Evolutionary conservation across 1,284 basidiomycete genomes (phyloP), one percentile per base, ranked within the genome.

Genomic region (Ceratobasidium sp.): DNA sequence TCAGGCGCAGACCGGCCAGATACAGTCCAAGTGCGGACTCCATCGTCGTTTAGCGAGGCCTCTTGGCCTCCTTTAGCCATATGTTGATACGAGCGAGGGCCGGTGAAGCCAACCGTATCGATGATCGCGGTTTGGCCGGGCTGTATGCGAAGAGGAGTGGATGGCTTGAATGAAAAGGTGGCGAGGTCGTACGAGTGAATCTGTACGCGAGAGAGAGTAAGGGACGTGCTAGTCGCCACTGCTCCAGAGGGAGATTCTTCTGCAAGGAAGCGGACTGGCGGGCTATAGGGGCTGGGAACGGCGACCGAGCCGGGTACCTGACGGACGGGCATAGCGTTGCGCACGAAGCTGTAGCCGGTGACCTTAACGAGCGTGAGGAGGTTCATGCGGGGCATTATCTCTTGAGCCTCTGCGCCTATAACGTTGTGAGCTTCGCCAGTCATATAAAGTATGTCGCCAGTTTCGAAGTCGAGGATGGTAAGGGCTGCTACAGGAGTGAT

Each of bases 1-100:
- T 76, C 36, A 24, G 63, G 67, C 7, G 74, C 76, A 31, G 77
- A 75, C 44, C 80, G 77, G 47, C 82, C 83, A 1, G 89, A 89
- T 15, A 90, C 83, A 0, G 89, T 91, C 89, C 90, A 91, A 0
- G 89, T 91, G 22, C 90, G 87, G 59, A 91, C 84, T 33, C 88
- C 84, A 78, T 91, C 89, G 78, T 91, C 89, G 79, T 91, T 90
- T 27, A 89, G 81, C 19, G 83, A 83, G 3, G 80, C 82, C 0
- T 88, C 87, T 31, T 86, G 83, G 11, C 79, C 77, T 3, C 19
- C 24, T 1, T 83, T 81, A 1, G 86, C 83, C 84, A 90, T 88
- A 78, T 90, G 88, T 48, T 83, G 81, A 78, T 88, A 89, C 29
- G 80, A 81, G 17, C 82, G 81, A 31, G 80, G 71, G 2, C 89